Base-by-base conservation (phyloP, 441 rosid species). In the Aquilaria agallochum region DNA sequence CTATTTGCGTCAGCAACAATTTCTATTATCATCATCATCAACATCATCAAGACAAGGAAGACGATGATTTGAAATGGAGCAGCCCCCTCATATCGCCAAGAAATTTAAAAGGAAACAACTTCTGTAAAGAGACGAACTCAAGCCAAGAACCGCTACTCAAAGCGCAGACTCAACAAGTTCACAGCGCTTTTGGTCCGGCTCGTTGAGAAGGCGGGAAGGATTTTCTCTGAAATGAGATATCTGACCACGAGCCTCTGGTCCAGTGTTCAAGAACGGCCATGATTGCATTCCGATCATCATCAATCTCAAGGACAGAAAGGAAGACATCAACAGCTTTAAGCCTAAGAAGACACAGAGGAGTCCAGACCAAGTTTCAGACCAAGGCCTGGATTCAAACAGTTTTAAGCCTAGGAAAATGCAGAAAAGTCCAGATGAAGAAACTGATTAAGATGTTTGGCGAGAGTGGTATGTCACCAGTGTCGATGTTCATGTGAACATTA, bases 141-240 rank as follows among this genome's bases (percentile, higher is more conserved):
- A 1, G 73, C 40, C 75, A 84, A 80, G 59, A 90, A 90, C 86
- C 97, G 96, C 0, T 91, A 81, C 68, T 80, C 92, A 10, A 50
- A 59, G 4, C 90, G 82, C 10, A 94, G 97, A 15, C 90, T 82
- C 0, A 96, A 88, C 58, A 86, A 80, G 67, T 91, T 91, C 75
- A 81, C 87, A 10, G 81, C 82, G 11, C 94, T 86, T 63, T 50
- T 86, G 56, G 73, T 87, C 0, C 84, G 83, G 2, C 86, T 91
- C 1, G 87, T 85, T 50, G 82, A 81, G 77, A 86, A 86, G 73
- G 77, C 73, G 68, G 82, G 79, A 67, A 60, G 67, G 83, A 86
- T 91, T 5, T 83, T 80, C 72, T 77, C 92, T 0, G 73, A 78
- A 56, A 62, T 67, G 53, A 84, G 79, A 40, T 74, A 3, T 36